Base-by-base conservation (phyloP, 306 rosid genomes). In the Ziziphus jujuba region DNA sequence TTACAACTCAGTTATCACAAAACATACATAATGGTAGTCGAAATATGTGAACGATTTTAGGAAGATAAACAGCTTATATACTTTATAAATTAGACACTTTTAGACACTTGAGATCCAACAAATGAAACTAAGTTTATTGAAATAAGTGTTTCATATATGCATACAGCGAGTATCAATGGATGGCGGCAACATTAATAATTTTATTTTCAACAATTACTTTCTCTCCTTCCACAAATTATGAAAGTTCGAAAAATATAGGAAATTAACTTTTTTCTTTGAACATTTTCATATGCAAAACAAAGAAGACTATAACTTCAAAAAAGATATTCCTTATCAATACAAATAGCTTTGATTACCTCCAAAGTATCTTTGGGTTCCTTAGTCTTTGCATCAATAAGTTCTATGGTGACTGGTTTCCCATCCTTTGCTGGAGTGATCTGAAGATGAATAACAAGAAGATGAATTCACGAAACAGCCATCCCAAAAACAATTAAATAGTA, bases 391-490 rank as follows among this genome's bases (percentile, higher is more conserved):
- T 93, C 99, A 85, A 90, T 90, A 58, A 93, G 96, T 75, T 93
- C 99, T 64, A 93, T 93, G 56, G 63, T 74, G 74, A 93, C 99
- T 54, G 97, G 99, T 64, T 82, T 93, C 74, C 97, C 97, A 77
- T 93, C 95, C 90, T 85, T 88, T 65, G 99, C 96, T 25, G 99
- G 99, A n/a, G 95, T 93, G 55, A 93, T 93, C 99, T 93, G 62
- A 45, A 64, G 56, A 69, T 69, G 68, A 76, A 25, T 35, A 62
- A 49, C 36, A 53, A 59, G n/a, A 21, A 56, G 43, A 7, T 24
- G 40, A 59, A 28, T 48, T 63, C 40, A 66, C 66, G 11, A 64
- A 66, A 63, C 72, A 66, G 38, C 24, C 70, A 69, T 44, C 28
- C 11, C 35, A 61, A 66, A 61, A 47, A 54, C 48, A 68, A 7